A percentile compares a stretch with the other conserved stretches of the same genome.
Conservation (phyloP, 176 grass and related monocot genomes). For the Dendrocalamus sinicus region DNA sequence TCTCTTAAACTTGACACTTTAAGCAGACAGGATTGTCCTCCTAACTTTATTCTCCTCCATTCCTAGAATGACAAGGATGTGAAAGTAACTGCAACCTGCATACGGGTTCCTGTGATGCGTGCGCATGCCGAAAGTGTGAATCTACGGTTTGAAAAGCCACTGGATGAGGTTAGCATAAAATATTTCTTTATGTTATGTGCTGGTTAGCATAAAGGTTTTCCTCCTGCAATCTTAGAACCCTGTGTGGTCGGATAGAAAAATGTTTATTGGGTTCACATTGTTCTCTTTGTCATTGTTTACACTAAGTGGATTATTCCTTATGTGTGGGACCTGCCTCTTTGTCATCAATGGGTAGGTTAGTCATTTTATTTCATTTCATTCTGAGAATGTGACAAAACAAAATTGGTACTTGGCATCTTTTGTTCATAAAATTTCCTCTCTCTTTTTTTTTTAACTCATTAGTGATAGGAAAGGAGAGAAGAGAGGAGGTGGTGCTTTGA, state of each 20-base stretch:
- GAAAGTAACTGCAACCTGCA: constrained; percentile 90
- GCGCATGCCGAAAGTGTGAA: constrained; percentile 93
- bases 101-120: constrained; percentile 92
- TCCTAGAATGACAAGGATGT: constrained; percentile 83
- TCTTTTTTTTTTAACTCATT: neutral
- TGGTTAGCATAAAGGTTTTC: neutral
- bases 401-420: neutral
- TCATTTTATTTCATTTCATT: neutral
- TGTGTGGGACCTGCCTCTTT: neutral
- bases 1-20: constrained; percentile 8
- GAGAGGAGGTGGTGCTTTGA: too few species aligned
- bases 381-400: neutral
- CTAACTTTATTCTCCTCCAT: constrained; percentile 28
- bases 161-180: constrained; percentile 79
- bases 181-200: neutral
- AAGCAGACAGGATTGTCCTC: neutral
- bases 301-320: neutral
- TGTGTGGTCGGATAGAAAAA: neutral
- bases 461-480: neutral
- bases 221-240: neutral
- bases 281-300: neutral
- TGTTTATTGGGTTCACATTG: neutral
- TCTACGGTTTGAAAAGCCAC: constrained; percentile 90
- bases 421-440: neutral
- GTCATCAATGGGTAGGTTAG: neutral